Base-by-base conservation (phyloP, 768 basidiomycete species). In the Termitomyces sp. region DNA sequence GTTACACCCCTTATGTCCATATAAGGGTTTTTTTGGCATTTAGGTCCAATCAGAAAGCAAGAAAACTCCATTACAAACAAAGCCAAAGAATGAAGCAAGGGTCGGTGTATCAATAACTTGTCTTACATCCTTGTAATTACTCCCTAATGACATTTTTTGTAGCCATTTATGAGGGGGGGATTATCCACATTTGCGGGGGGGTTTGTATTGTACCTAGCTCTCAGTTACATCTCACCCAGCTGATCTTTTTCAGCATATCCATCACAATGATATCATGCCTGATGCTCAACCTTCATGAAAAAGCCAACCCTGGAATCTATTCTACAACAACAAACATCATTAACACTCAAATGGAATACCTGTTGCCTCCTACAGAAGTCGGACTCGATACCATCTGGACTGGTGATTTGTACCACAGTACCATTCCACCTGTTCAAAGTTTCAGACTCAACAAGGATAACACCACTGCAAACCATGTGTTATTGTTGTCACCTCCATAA, bases 181-280 rank as follows among this genome's bases (percentile, higher is more conserved):
- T n/a, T n/a, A n/a, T n/a, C n/a, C n/a, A n/a, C n/a, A n/a, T n/a
- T n/a, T 56, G 76, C 82, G 10, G 79, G 77, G 74, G 71, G 73
- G 81, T 81, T 40, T 42, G 77, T 61, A 56, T 40, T 26, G 16
- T 22, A 33, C 26, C 36, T 44, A 3, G 30, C 26, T 18, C 34
- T 36, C 1, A 26, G 24, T 37, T 7, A 30, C 24, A 52, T 9
- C 44, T 27, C 44, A 45, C 16, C 14, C 44, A 16, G 16, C 7
- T 27, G 44, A 40, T n/a, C 39, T 45, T 48, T 45, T 27, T 40
- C 42, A 82, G 82, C 61, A 71, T 82, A 10, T 80, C 82, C 34
- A 73, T 82, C 9, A 77, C 76, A 1, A 74, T 83, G 75, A 76
- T 82, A 71, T 82, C 80, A 12, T 80, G 81, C 7, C 74, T 85